Evolutionary conservation across 495 filamentous ascomycete genomes (phyloP), one percentile per base, ranked within the genome.

Genomic region (Paragyromitra xinjiangensis): DNA sequence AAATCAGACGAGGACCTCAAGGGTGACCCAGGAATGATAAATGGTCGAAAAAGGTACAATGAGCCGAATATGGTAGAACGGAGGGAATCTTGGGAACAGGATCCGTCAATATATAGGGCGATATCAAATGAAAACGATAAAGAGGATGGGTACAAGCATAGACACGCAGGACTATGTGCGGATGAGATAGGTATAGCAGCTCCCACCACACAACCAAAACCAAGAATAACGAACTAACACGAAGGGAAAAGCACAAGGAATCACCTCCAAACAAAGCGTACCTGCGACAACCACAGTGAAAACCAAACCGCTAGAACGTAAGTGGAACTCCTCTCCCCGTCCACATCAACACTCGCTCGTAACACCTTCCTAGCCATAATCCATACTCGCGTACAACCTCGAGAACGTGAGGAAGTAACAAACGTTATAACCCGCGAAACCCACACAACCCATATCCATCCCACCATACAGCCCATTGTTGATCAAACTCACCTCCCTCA

Each of bases 391-490:
- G 40, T 75, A n/a, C 68, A 50, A 19, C 79, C 80, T 11, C 19
- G 64, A n/a, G 69, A 78, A 48, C 45, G 45, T 6, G 80, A 81
- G 51, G 66, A 79, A 29, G 24, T 56, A 40, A 64, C 58, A 6
- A 56, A 68, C 0, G 39, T 62, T 16, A 63, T 81, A 34, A 73
- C 80, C 39, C 56, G 51, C 16, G 80, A 81, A 44, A 64, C 55
- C 12, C 75, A 73, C 45, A 50, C 71, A 4, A 67, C 68, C 5
- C 44, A 81, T 5, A 63, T 79, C 50, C 66, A 76, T 7, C 63
- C 75, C 16, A 65, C 55, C 12, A 63, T 79, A 53, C 80, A 76
- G 26, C 80, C 80, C 0, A 19, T 81, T 6, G 42, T 79, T 11
- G 42, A 50, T 3, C 67, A 45, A 42, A 53, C 37, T 2, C n/a